Conservation (phyloP, 371 early-diverging fungal genomes). For the Fennellomyces sp. region DNA sequence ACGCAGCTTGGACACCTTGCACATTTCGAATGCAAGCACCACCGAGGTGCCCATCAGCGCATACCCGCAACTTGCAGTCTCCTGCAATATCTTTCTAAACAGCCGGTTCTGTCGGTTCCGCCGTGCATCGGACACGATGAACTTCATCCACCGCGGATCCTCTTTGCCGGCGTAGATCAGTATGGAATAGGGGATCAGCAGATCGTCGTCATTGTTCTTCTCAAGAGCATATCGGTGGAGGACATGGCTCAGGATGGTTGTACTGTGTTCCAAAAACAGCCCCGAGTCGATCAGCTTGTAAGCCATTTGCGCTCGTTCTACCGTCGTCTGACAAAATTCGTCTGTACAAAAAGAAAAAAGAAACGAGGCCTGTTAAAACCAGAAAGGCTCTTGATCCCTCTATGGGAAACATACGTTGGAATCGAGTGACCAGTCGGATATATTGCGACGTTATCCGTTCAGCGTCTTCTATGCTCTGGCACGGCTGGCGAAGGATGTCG, state of each 20-base stretch:
- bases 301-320: conserved; percentile 58
- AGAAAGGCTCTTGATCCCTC: not conserved
- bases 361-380: too few species aligned
- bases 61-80: conserved; percentile 38
- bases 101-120: conserved; percentile 46
- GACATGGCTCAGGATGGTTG: conserved; percentile 58
- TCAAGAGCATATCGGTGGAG: conserved; percentile 50
- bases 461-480: conserved; percentile 32
- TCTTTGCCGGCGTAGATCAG: conserved; percentile 51
- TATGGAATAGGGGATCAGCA: conserved; percentile 49
- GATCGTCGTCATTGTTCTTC: conserved; percentile 27
- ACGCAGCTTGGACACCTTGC: conserved; percentile 67
- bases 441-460: conserved; percentile 40
- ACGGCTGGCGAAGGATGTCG: conserved; percentile 46
- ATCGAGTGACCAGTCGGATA: conserved; percentile 43
- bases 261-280: conserved; percentile 62
- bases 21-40: conserved; percentile 74
- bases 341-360: conserved; percentile 35
- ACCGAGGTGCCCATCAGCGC: conserved; percentile 48
- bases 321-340: conserved; percentile 48
- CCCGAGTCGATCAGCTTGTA: conserved; percentile 70
- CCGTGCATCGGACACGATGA: conserved; percentile 33
- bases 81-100: conserved; percentile 50
- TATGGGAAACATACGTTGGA: conserved; percentile 27
- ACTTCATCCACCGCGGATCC: conserved; percentile 33